Base-by-base conservation (phyloP, 2,329 filamentous ascomycete genomes). In the Beauveria australis region DNA sequence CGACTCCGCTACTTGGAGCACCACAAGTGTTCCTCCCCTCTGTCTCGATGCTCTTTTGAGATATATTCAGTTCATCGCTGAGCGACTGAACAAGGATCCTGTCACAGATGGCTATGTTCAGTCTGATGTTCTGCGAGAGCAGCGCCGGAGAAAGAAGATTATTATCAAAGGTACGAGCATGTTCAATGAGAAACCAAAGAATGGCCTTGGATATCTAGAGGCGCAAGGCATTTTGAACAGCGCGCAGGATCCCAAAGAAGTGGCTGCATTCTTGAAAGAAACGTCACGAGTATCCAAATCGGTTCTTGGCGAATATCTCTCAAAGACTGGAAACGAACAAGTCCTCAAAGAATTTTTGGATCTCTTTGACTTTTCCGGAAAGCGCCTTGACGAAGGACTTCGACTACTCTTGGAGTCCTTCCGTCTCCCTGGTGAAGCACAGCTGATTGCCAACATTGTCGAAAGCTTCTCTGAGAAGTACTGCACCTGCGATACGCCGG, bases 1-100 rank as follows among this genome's bases (percentile, higher is more conserved):
- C 0, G 94, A 99, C 72, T 96, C 94, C 9, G 94, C 93, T 6
- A 97, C 92, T 6, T 99, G 94, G 94, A 99, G 95, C 72, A 99
- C 94, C 12, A 97, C 93, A 5, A 99, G 96, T 70, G 95, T 99
- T 1, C 94, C 94, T 18, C 94, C 94, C 0, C 78, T 99, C 3
- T 99, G 94, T 68, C 79, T 99, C 24, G 94, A 99, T 75, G 92
- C 94, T 10, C 79, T 99, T 12, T 79, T 99, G 26, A 88, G 91
- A 18, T 97, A 92, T 68, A 85, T 99, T 40, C 92, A 97, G 69
- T 96, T 91, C 65, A 88, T 99, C 65, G 89, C 91, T 1, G 92
- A 96, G 71, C 84, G 94, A 60, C 76, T 97, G 19, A 84, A 95
- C 55, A 84, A 94, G 58, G 78, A 84, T 28, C 85, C 89, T 0